Evolutionary conservation across 129 eudicot genomes (phyloP).

Genomic region (Mikania micrantha): DNA sequence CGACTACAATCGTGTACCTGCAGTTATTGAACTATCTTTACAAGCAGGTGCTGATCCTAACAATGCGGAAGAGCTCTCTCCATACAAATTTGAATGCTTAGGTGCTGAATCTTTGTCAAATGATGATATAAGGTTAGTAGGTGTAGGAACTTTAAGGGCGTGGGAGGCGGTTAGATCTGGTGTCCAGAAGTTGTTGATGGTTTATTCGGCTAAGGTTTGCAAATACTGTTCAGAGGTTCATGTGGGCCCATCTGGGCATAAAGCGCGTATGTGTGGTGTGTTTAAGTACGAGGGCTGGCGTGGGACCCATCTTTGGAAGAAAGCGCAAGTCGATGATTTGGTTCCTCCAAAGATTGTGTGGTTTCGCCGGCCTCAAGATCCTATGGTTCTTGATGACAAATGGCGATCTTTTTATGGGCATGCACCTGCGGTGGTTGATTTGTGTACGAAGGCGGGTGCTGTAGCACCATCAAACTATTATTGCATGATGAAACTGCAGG

Average conservation of each 20-base stretch:
- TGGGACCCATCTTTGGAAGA: conserved; percentile 79
- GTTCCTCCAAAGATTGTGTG: conserved; percentile 69
- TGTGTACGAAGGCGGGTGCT: conserved; percentile 79
- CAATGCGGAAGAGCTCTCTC: conserved; percentile 14
- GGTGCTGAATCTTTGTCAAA: conserved; percentile 34
- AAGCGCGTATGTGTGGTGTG: conserved; percentile 83
- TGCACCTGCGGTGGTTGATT: conserved; percentile 89
- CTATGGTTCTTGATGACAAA: conserved; percentile 50
- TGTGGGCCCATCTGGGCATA: conserved; percentile 96
- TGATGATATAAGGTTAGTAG: conserved; percentile 32
- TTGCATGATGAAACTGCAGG: conserved; percentile 82
- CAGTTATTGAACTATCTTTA: conserved; percentile 67
- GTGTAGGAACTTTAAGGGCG: conserved; percentile 46
- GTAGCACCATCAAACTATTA: conserved; percentile 49
- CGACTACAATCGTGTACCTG: conserved; percentile 72
- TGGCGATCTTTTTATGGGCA: conserved; percentile 70
- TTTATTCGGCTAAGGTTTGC: conserved; percentile 74
- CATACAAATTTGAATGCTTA: conserved; percentile 3
- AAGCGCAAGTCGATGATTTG: conserved; percentile 75
- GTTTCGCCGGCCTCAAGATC: conserved; percentile 82
- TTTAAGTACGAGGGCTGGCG: conserved; percentile 71
- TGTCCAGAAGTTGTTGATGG: conserved; percentile 48
- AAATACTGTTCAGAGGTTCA: conserved; percentile 26
- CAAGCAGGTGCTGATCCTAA: conserved; percentile 74
- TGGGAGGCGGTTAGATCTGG: conserved; percentile 64